Base-by-base conservation (phyloP, 1,139 yeast species). In the Meyerozyma elateridarum region DNA sequence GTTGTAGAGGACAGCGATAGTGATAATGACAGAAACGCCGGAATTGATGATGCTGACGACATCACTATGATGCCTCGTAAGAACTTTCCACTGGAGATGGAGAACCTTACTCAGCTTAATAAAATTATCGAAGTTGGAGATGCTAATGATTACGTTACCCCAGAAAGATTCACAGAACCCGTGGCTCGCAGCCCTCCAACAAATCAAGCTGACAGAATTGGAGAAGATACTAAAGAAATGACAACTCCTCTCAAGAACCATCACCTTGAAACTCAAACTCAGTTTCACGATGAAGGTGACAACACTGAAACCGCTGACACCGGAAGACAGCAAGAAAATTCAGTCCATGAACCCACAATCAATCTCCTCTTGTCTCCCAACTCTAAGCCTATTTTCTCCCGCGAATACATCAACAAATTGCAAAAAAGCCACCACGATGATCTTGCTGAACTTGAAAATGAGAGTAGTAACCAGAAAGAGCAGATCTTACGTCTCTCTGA, bases 121-220 rank as follows among this genome's bases (percentile, higher is more conserved):
- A 50, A 45, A 33, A 48, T 54, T 17, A 42, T 51, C 26, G 41
- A 31, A 26, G 11, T 37, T 25, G 43, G 38, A 21, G 36, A 34
- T n/a, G 42, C 41, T n/a, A 33, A 39, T 15, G 53, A 54, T 16
- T 54, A 51, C 31, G 41, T 52, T 4, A 68, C 76, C 0, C 74
- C 74, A 2, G 58, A 64, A 22, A 52, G 73, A 28, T 47, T 52
- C 13, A 68, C 74, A 0, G 73, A 69, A 35, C 64, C 73, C 2
- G 51, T 60, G 6, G 70, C 74, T 4, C 48, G 53, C 20, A 59
- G 68, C 28, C 73, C 73, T 2, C 50, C 49, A 3, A 57, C 67
- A 4, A 65, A 59, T 36, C 72, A 65, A 36, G 49, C 50, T 13
- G 54, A 54, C 15, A 32, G 51, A 9, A 40, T 45, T 42, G 67